Evolutionary conservation across 2,329 filamentous ascomycete genomes (phyloP), one percentile per base, ranked within the genome.

Genomic region (Aspergillus viridinutans): DNA sequence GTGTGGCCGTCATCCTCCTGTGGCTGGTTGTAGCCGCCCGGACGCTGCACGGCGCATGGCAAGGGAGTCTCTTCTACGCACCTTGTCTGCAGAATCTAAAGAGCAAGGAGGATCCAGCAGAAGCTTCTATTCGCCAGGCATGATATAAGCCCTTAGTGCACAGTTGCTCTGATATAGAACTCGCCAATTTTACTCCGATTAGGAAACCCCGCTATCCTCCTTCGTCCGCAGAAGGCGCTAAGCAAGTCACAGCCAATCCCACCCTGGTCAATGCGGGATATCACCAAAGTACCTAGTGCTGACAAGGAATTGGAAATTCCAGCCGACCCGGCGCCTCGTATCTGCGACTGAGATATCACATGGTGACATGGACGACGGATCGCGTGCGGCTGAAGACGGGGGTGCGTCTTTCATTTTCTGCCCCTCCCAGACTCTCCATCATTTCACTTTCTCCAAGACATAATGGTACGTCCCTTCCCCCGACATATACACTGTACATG

Each of bases 11-110:
- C 0, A 72, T 79, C 9, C 28, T 82, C 2, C 68, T 83, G 1
- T 85, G 81, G 81, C 72, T 78, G 14, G 69, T 83, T 2, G 79
- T 83, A 5, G 76, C 75, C 1, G 63, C 63, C 4, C 72, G 75
- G 1, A 84, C 81, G 1, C 66, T 75, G 0, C 66, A 71, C 56
- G 76, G 76, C 6, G 78, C 77, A 7, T 73, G 73, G 64, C 73
- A 68, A 14, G 80, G 81, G 0, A 69, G 73, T 29, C 56, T 84
- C 12, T 80, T 83, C 59, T 71, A 78, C 56, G 80, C 81, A 4
- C 81, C 80, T 4, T 83, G 80, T 64, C 63, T 83, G 29, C 69
- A 72, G 58, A 71, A 74, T 53, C 63, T 73, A 40, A 62, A 64
- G 32, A 58, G 61, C 3, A 67, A 64, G 26, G 60, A 62, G 21